phyloP scores from a whole-genome alignment of 306 rosid species.

The Fagus crenata region DNA sequence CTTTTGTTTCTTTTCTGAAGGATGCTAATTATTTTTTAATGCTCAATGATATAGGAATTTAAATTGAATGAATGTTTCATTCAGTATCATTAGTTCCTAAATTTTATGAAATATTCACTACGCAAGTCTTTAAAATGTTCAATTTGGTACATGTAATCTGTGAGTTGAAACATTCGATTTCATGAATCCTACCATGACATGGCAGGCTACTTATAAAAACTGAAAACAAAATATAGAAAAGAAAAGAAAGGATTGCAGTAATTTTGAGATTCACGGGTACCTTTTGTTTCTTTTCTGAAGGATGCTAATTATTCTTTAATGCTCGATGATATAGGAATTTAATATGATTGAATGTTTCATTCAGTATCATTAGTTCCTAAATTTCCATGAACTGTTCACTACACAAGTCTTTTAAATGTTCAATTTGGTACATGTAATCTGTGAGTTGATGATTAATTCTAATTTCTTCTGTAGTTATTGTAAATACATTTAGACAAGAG shows the following conservation, averaged over 20 bases:
- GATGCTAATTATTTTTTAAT: background rate
- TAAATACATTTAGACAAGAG: slow-evolving; percentile 80
- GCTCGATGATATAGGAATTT: background rate
- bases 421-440: slow-evolving; percentile 11
- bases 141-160: slow-evolving; percentile 14
- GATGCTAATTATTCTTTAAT: background rate
- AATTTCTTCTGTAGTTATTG: slow-evolving; percentile 66
- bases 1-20: no score
- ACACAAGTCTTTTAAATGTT: background rate
- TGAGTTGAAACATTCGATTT: slow-evolving; percentile 31
- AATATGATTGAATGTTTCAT: background rate
- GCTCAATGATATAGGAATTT: background rate
- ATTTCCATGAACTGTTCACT: background rate
- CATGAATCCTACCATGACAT: background rate
- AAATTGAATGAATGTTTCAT: background rate
- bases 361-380: background rate
- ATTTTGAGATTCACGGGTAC: background rate
- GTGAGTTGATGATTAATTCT: slow-evolving; percentile 40
- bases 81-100: background rate
- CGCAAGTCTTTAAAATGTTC: background rate
- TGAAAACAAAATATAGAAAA: background rate
- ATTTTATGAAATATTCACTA: background rate
- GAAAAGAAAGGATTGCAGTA: background rate
- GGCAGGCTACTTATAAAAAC: background rate
- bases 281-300: background rate